Base-by-base conservation (phyloP, 345 rosid genomes). In the Aquilaria malaccensis region DNA sequence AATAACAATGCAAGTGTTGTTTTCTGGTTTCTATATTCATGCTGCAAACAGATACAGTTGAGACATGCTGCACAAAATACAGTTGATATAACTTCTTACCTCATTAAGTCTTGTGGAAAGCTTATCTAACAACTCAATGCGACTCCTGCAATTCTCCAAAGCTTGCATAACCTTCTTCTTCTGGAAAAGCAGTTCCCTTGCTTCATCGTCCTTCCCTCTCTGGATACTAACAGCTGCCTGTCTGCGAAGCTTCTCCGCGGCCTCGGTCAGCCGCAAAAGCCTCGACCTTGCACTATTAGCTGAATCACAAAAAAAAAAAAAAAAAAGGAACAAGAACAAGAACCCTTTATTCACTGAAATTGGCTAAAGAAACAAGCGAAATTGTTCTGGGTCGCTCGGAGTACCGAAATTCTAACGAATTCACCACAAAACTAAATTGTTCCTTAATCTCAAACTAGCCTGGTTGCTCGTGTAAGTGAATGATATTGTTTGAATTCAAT, bases 81-180 rank as follows among this genome's bases (percentile, higher is more conserved):
- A 37, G 7, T 37, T 37, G 43, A 37, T 7, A 37, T 41, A 55
- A 15, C 9, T 49, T 22, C 30, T n/a, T 72, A 88, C 98, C 96
- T 86, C 83, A 61, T 82, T 80, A 69, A 92, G 90, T 74, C 87
- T 92, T 0, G 83, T 55, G 41, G 79, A 81, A 53, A 92, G 95
- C 33, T 81, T 69, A 67, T 86, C 91, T 11, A 92, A 75, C 79
- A 88, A 72, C 61, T 77, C 87, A 59, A 89, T 85, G 56, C 98
- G 90, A 56, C 74, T 64, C 77, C 76, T 88, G 0, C 96, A 85
- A 65, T 77, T 84, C 65, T 89, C 93, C 61, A 92, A 70, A 43
- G 95, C 98, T 45, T 81, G 77, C 85, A 85, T 68, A 58, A 92
- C 87, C 74, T 78, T 92, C 78, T 86, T 85, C 86, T 89, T 92